Percentiles rank a stretch among this genome's conserved stretches.
phyloP scores from a whole-genome alignment of 2,329 filamentous ascomycete species.

The Penicillium aurantiogriseum region DNA sequence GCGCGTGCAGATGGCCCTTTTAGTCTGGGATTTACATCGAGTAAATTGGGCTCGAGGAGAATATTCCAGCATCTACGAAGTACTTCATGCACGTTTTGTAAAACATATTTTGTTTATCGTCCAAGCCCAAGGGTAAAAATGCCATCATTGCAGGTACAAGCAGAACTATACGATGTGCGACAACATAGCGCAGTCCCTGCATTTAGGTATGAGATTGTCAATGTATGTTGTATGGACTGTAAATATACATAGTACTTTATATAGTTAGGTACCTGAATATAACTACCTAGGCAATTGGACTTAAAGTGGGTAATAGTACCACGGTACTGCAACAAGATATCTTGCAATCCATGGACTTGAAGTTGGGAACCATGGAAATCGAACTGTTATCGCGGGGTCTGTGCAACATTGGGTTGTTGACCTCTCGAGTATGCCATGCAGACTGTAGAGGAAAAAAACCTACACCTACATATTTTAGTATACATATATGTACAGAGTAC shows the following conservation, averaged over 20 bases:
- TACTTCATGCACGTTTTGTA: neutral
- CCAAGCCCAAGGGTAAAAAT: neutral
- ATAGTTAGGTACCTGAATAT: no score
- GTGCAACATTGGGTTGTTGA: conserved; percentile 8
- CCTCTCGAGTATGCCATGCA: conserved; percentile 11
- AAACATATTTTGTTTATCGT: neutral
- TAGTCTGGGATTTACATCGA: neutral
- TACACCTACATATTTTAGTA: neutral
- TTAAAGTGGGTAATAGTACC: neutral
- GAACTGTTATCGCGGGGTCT: conserved; percentile 2
- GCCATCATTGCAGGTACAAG: neutral
- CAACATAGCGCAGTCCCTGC: neutral
- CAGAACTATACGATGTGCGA: neutral
- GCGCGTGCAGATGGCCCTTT: conserved; percentile 16
- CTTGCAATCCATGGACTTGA: neutral
- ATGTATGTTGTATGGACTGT: neutral
- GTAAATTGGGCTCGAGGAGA: neutral
- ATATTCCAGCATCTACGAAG: neutral
- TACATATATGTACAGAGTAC: neutral
- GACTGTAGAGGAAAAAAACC: neutral
- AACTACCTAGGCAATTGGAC: neutral
- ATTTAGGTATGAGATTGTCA: neutral
- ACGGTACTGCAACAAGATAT: neutral
- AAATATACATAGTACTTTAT: neutral
- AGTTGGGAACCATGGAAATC: neutral